Evolutionary conservation across 768 basidiomycete genomes (phyloP).

Genomic region (Mrakia blollopis): DNA sequence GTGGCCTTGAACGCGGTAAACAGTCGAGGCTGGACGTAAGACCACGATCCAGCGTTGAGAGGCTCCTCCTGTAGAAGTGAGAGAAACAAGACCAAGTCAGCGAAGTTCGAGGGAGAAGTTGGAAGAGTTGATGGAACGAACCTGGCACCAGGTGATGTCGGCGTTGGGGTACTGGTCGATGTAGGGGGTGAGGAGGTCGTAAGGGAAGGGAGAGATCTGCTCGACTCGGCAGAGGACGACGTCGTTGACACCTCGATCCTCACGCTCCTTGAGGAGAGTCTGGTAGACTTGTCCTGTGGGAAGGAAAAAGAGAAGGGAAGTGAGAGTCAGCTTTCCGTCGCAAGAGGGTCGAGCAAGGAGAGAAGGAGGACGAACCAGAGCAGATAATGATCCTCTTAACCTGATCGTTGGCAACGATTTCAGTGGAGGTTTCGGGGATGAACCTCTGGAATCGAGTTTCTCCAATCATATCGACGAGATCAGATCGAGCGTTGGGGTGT

Average conservation of each 20-base stretch:
- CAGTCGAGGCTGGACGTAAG: conserved; percentile 56
- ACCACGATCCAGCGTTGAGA: conserved; percentile 96
- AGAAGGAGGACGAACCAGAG: conserved; percentile 53
- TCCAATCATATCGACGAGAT: conserved; percentile 78
- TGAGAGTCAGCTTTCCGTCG: background rate
- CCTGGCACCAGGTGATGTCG: conserved; percentile 83
- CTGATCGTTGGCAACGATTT: conserved; percentile 70
- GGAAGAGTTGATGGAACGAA: background rate
- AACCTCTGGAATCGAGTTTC: conserved; percentile 92
- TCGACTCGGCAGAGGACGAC: conserved; percentile 91
- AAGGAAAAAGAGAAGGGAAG: conserved; percentile 29
- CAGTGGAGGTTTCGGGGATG: conserved; percentile 70
- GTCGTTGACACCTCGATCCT: conserved; percentile 80
- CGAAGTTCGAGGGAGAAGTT: background rate
- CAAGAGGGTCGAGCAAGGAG: background rate
- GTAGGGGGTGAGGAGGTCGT: conserved; percentile 89
- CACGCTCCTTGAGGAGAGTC: conserved; percentile 79
- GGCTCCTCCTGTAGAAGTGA: conserved; percentile 67
- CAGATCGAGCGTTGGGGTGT: conserved; percentile 84
- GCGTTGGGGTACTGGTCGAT: conserved; percentile 96
- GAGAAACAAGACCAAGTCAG: conserved; percentile 46
- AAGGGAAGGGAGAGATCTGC: conserved; percentile 95
- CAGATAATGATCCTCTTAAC: conserved; percentile 90
- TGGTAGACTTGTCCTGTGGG: conserved; percentile 84
- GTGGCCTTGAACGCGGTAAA: conserved; percentile 82